Conservation (phyloP, 2,329 filamentous ascomycete genomes). For the Venturia pyrina region DNA sequence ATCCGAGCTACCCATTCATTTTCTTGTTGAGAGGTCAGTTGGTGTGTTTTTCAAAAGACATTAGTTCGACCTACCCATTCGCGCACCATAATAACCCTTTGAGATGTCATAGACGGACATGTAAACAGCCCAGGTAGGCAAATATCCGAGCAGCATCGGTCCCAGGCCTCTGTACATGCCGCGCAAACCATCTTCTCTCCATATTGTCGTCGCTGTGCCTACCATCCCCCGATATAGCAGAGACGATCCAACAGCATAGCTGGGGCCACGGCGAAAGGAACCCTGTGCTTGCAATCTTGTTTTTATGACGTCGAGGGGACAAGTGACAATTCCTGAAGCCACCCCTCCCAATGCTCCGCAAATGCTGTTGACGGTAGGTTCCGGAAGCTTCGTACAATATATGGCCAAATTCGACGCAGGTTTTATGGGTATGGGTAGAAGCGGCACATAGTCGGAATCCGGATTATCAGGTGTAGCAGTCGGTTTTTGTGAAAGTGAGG, state of each 20-base stretch:
- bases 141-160: slow-evolving; percentile 88
- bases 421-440: background rate
- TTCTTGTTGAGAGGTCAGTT: slow-evolving; percentile 35
- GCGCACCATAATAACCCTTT: slow-evolving; percentile 60
- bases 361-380: slow-evolving; percentile 62
- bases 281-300: slow-evolving; percentile 96
- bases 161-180: slow-evolving; percentile 91
- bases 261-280: slow-evolving; percentile 46
- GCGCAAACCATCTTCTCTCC: slow-evolving; percentile 74
- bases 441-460: background rate
- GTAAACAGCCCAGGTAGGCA: slow-evolving; percentile 97
- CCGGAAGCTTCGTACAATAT: slow-evolving; percentile 38
- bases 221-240: slow-evolving; percentile 74
- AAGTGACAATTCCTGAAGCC: slow-evolving; percentile 88
- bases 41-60: slow-evolving; percentile 34
- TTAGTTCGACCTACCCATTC: slow-evolving; percentile 36
- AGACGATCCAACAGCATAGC: slow-evolving; percentile 22
- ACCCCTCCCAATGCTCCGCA: slow-evolving; percentile 84
- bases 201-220: slow-evolving; percentile 78
- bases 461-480: background rate
- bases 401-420: slow-evolving; percentile 27
- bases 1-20: slow-evolving; percentile 72
- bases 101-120: slow-evolving; percentile 92
- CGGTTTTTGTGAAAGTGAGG: background rate
- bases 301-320: slow-evolving; percentile 97